Conservation (phyloP, 179 eudicot species). For the Corrigiola litoralis region DNA sequence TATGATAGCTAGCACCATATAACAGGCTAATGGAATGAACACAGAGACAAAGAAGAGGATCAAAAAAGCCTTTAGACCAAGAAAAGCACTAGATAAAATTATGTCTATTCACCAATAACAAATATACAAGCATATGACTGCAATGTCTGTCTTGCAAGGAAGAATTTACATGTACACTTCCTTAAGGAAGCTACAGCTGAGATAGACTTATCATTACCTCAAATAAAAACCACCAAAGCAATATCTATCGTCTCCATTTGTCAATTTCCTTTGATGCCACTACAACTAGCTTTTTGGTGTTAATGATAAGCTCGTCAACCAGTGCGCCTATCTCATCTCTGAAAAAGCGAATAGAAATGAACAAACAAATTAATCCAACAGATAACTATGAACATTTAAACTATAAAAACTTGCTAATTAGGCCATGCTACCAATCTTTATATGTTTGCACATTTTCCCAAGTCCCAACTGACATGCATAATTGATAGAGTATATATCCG, state of each 20-base stretch:
- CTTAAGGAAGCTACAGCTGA: conserved; percentile 1
- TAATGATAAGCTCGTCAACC: conserved; percentile 55
- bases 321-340: conserved; percentile 66
- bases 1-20: neutral
- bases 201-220: neutral
- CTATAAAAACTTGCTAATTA: neutral
- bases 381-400: neutral
- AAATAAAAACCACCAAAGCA: neutral
- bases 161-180: conserved; percentile 13
- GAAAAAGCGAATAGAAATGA: conserved; percentile 19
- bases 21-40: neutral
- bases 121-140: neutral
- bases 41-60: neutral
- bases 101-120: conserved; percentile 1
- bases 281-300: conserved; percentile 56
- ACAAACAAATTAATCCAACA: conserved; percentile 1
- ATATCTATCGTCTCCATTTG: conserved; percentile 54
- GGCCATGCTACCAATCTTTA: neutral
- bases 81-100: neutral
- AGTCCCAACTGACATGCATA: neutral
- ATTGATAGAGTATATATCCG: too few species aligned
- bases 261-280: conserved; percentile 65
- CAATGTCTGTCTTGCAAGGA: neutral
- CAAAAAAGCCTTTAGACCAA: neutral
- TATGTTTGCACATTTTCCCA: neutral